A percentile compares a stretch with the other conserved stretches of the same genome.
Conservation (phyloP, 2,329 filamentous ascomycete genomes). For the Escovopsis weberi region DNA sequence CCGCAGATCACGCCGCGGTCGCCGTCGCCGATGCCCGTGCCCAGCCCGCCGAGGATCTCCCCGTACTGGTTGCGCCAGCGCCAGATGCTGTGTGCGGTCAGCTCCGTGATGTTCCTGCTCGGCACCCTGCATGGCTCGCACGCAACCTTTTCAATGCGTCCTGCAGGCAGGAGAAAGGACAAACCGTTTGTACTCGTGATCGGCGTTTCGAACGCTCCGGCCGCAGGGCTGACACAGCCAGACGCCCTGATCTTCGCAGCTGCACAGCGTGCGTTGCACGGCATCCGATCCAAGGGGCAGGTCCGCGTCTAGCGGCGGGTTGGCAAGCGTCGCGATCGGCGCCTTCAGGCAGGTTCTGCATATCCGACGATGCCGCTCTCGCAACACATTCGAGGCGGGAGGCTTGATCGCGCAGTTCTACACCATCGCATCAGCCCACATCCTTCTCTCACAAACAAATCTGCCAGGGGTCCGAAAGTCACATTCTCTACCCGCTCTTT, state of each 20-base stretch:
- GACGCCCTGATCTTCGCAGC: constrained; percentile 41
- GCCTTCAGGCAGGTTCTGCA: constrained; percentile 62
- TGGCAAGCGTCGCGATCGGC: constrained; percentile 44
- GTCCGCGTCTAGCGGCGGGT: constrained; percentile 28
- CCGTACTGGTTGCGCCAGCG: constrained; percentile 79
- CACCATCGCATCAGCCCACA: neutral
- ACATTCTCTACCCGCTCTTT: neutral
- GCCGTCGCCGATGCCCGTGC: constrained; percentile 77
- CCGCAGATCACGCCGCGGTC: constrained; percentile 82
- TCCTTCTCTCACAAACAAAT: no score
- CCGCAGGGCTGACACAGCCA: constrained; percentile 85
- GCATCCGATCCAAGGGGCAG: constrained; percentile 35
- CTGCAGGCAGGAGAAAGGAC: constrained; percentile 6
- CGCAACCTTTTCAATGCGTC: no score
- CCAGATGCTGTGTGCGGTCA: constrained; percentile 49
- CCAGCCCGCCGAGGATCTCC: constrained; percentile 63
- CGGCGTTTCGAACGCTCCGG: constrained; percentile 46
- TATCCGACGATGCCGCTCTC: constrained; percentile 65
- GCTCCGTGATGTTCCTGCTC: neutral
- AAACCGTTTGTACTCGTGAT: constrained; percentile 44
- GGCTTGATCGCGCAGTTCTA: constrained; percentile 87
- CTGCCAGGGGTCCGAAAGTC: no score
- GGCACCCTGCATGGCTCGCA: no score
- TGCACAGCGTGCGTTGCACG: constrained; percentile 42
- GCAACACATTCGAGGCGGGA: constrained; percentile 51